Evolutionary conservation across 192 early-diverging fungal genomes (phyloP).

Genomic region (Coemansia sp.): DNA sequence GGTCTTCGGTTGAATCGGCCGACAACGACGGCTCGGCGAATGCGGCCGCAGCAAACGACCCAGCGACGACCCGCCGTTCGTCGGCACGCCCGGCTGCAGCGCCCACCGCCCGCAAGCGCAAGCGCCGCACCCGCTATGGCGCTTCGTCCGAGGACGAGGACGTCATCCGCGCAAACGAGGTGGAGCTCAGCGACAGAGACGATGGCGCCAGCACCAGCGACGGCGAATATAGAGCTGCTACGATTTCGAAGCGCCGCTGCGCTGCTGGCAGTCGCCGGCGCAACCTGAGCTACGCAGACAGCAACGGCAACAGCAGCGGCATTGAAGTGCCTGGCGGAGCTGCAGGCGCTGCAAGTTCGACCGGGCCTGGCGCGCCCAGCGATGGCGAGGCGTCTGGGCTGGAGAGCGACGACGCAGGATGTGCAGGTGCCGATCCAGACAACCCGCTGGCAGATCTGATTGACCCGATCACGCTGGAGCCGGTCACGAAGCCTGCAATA

Average conservation of each 20-base stretch:
- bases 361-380: constrained; percentile 49
- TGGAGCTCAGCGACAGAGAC: constrained; percentile 43
- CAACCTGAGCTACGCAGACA: constrained; percentile 30
- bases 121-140: constrained; percentile 34
- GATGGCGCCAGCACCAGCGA: constrained; percentile 20
- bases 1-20: constrained; percentile 12
- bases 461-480: constrained; percentile 91
- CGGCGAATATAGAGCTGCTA: constrained; percentile 27
- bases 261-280: constrained; percentile 25
- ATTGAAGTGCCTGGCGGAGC: constrained; percentile 27
- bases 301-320: constrained; percentile 42
- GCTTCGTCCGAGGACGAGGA: constrained; percentile 40
- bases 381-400: constrained; percentile 63
- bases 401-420: constrained; percentile 17
- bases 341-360: constrained; percentile 47
- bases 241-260: constrained; percentile 29
- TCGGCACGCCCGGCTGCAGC: constrained; percentile 13
- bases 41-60: not conserved
- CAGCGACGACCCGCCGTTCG: constrained; percentile 2
- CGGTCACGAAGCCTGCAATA: constrained; percentile 86
- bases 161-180: constrained; percentile 47
- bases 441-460: constrained; percentile 89
- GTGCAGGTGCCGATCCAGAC: constrained; percentile 41
- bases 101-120: constrained; percentile 28
- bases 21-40: constrained; percentile 7